Percentiles rank a stretch among this genome's conserved stretches.
phyloP scores from a whole-genome alignment of 2,329 filamentous ascomycete genomes.

The Paracoccidioides lutzii region DNA sequence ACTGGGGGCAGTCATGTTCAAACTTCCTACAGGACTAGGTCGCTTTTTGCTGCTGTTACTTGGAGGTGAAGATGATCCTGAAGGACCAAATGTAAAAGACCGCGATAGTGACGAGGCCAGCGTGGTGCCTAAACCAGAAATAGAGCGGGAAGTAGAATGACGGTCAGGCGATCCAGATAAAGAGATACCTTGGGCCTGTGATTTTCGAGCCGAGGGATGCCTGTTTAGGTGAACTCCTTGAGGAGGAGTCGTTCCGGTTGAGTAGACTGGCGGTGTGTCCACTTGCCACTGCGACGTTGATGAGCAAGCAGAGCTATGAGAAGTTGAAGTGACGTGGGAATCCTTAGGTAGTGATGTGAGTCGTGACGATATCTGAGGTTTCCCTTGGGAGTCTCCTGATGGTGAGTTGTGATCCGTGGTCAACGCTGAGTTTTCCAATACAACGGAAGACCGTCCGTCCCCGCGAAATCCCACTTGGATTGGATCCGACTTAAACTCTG shows the following conservation, averaged over 20 bases:
- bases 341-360: conserved; percentile 22
- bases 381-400: conserved; percentile 28
- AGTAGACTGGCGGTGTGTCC: conserved; percentile 39
- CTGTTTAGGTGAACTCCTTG: conserved; percentile 29
- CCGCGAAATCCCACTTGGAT: conserved; percentile 23
- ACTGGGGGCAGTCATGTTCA: conserved; percentile 17
- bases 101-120: conserved; percentile 34
- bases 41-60: conserved; percentile 24
- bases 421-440: conserved; percentile 33
- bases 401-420: conserved; percentile 37
- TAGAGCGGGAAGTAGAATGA: conserved; percentile 25
- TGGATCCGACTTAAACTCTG: conserved; percentile 25
- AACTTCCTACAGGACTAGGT: conserved; percentile 25
- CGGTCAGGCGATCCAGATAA: conserved; percentile 32
- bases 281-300: conserved; percentile 39
- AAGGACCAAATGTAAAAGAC: conserved; percentile 33
- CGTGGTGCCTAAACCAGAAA: conserved; percentile 29
- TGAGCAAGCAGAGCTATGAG: conserved; percentile 38
- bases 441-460: conserved; percentile 19
- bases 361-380: conserved; percentile 28
- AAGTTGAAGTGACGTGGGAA: conserved; percentile 16
- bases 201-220: conserved; percentile 29
- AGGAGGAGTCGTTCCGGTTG: conserved; percentile 41
- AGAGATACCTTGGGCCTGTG: conserved; percentile 29
- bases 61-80: conserved; percentile 31